Percentiles rank a stretch among this genome's conserved stretches.
phyloP scores from a whole-genome alignment of 768 basidiomycete genomes.

The Auricularia heimuer region DNA sequence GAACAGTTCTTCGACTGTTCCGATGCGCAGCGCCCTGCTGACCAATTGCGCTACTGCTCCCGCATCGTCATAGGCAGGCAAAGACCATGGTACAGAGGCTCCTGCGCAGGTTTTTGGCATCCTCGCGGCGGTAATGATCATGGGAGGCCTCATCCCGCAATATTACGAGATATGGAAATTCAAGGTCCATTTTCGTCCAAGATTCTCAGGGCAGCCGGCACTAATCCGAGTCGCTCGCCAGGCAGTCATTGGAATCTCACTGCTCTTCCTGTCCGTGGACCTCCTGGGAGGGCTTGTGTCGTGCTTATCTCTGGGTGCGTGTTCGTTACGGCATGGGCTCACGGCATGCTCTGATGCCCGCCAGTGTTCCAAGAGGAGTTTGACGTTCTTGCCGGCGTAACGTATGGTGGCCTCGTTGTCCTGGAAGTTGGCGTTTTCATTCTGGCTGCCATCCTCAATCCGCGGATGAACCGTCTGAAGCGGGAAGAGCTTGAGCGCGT shows the following conservation, averaged over 20 bases:
- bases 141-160: conserved; percentile 45
- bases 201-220: neutral
- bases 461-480: conserved; percentile 19
- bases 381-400: conserved; percentile 51
- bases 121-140: conserved; percentile 46
- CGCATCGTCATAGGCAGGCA: conserved; percentile 23
- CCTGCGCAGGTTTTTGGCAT: conserved; percentile 53
- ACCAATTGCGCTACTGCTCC: conserved; percentile 3
- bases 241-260: conserved; percentile 59
- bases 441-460: conserved; percentile 57
- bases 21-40: neutral
- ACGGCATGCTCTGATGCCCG: neutral
- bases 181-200: conserved; percentile 21
- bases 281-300: conserved; percentile 62
- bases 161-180: conserved; percentile 66
- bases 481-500: neutral
- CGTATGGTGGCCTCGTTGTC: conserved; percentile 56
- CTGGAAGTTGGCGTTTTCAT: conserved; percentile 54
- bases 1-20: too few relatives aligned
- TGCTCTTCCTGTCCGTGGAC: conserved; percentile 62
- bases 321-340: neutral
- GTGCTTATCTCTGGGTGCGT: conserved; percentile 16
- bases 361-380: conserved; percentile 49
- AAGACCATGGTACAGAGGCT: conserved; percentile 25
- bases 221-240: neutral